Conservation (phyloP, 1,139 yeast genomes). For the Zygosaccharomyces sapae region DNA sequence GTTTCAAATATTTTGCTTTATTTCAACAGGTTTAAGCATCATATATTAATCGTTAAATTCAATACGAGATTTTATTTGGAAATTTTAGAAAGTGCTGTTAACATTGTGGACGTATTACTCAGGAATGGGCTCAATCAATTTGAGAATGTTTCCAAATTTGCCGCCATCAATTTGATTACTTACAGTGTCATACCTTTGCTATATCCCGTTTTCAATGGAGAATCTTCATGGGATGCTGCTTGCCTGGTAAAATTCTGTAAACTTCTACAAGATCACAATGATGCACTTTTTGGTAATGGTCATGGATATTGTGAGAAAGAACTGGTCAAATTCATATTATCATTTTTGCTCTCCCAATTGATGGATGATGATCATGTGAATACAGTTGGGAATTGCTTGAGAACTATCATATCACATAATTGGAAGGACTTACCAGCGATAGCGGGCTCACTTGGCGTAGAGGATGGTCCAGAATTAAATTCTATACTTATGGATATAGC, state of each 20-base stretch:
- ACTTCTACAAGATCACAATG: background rate
- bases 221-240: constrained; percentile 7
- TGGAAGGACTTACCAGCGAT: constrained; percentile 2
- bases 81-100: constrained; percentile 16
- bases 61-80: constrained; percentile 11
- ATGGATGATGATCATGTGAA: background rate
- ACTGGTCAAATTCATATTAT: background rate
- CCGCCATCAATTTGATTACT: constrained; percentile 5
- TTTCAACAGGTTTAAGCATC: constrained; percentile 10
- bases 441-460: constrained; percentile 1
- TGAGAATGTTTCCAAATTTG: constrained; percentile 5
- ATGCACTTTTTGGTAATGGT: background rate
- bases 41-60: constrained; percentile 7
- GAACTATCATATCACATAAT: background rate
- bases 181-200: constrained; percentile 6
- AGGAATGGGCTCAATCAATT: constrained; percentile 13
- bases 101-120: constrained; percentile 27
- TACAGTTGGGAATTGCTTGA: constrained; percentile 3
- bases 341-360: constrained; percentile 4
- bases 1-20: constrained; percentile 15
- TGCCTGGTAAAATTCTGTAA: background rate
- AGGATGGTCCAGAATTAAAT: background rate
- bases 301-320: constrained; percentile 2
- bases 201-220: constrained; percentile 35
- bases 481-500: background rate